Conservation (phyloP, 2,329 filamentous ascomycete species). For the Beauveria pseudobassiana region DNA sequence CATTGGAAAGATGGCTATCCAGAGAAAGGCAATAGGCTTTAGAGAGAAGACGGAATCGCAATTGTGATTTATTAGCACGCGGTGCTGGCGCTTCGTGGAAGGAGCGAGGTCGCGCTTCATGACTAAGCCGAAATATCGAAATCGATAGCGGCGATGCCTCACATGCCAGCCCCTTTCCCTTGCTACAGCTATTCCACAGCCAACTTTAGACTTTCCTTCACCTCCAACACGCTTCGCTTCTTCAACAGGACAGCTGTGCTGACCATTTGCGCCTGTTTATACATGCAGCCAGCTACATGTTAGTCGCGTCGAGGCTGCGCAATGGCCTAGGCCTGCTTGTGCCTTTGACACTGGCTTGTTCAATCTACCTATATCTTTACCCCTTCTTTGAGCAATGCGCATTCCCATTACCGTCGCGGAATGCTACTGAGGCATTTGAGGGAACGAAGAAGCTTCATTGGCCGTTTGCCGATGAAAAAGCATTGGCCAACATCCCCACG, state of each 20-base stretch:
- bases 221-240: background rate
- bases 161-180: slow-evolving; percentile 11
- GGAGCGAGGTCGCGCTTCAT: background rate
- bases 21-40: background rate
- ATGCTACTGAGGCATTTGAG: slow-evolving; percentile 26
- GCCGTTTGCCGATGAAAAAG: slow-evolving; percentile 23
- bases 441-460: slow-evolving; percentile 35
- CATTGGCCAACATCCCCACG: slow-evolving; percentile 17
- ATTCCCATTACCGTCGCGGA: slow-evolving; percentile 55
- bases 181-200: background rate
- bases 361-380: slow-evolving; percentile 80
- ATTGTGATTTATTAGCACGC: background rate
- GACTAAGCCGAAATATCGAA: slow-evolving; percentile 8
- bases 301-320: slow-evolving; percentile 45
- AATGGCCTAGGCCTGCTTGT: slow-evolving; percentile 44
- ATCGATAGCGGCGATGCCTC: slow-evolving; percentile 12
- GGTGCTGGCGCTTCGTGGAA: background rate
- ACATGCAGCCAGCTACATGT: slow-evolving; percentile 41
- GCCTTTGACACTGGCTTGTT: slow-evolving; percentile 62
- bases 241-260: slow-evolving; percentile 7
- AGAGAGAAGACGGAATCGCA: background rate
- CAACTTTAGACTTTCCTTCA: slow-evolving; percentile 7
- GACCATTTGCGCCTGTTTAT: slow-evolving; percentile 6
- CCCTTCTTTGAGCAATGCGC: slow-evolving; percentile 72
- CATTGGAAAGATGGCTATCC: background rate